phyloP scores from a whole-genome alignment of 2,329 filamentous ascomycete genomes.

The Diaporthe sp. region DNA sequence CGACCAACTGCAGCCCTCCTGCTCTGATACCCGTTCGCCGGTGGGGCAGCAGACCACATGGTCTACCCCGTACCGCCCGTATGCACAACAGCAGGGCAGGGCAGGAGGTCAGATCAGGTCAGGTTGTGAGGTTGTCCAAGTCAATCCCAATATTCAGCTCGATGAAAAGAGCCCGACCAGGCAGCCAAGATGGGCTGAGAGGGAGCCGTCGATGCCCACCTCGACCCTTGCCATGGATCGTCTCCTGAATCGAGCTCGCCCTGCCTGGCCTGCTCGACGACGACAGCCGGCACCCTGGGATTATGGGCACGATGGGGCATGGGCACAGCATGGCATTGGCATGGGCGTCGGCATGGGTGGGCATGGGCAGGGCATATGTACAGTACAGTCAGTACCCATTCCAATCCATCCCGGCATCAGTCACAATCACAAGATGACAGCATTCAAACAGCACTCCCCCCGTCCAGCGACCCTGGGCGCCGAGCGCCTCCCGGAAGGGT shows the following conservation, averaged over 20 bases:
- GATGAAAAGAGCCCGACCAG: conserved; percentile 23
- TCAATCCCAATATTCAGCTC: conserved; percentile 35
- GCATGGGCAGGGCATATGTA: conserved; percentile 4
- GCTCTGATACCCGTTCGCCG: background rate
- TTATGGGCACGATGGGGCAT: background rate
- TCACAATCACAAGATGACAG: conserved; percentile 29
- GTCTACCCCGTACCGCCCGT: conserved; percentile 1
- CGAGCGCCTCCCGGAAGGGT: conserved; percentile 20
- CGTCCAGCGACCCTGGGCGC: conserved; percentile 15
- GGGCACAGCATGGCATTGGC: conserved; percentile 27
- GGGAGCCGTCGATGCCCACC: conserved; percentile 22
- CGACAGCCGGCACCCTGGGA: conserved; percentile 7
- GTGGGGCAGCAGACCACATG: conserved; percentile 1
- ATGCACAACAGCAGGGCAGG: background rate
- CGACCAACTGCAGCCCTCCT: conserved; percentile 5
- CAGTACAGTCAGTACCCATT: background rate
- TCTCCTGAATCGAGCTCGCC: conserved; percentile 27
- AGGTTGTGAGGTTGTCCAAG: conserved; percentile 7
- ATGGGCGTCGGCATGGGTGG: conserved; percentile 5
- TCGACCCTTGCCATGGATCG: conserved; percentile 23
- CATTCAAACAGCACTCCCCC: background rate
- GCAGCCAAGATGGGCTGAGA: conserved; percentile 21
- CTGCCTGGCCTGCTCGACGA: background rate
- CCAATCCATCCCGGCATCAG: conserved; percentile 9
- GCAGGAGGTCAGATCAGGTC: background rate